These are phyloP conservation scores for Amanita fuliginea DNA, from an alignment of 768 basidiomycete species.

Conservation along the genomic window DNA sequence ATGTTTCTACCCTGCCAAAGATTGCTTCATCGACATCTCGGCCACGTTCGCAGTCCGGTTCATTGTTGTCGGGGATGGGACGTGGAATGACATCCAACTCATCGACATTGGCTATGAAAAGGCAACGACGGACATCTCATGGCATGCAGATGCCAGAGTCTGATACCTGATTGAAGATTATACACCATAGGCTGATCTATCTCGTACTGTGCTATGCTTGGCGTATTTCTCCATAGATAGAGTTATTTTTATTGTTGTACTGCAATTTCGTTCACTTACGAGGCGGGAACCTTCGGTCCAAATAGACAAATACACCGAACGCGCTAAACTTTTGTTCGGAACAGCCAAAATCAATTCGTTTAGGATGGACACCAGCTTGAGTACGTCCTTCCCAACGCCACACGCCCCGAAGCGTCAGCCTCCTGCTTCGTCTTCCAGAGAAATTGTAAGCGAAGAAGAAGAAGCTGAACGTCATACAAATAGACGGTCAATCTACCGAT, in stretches of 20 bases:
- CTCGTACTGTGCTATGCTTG: neutral
- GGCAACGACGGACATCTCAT: conserved; percentile 71
- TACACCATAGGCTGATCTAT: neutral
- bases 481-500: conserved; percentile 78
- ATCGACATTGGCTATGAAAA: conserved; percentile 41
- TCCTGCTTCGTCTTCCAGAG: conserved; percentile 44
- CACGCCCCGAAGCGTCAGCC: conserved; percentile 23
- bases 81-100: conserved; percentile 24
- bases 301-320: conserved; percentile 29
- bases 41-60: conserved; percentile 63
- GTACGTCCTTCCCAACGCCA: conserved; percentile 28
- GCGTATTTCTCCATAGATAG: conserved; percentile 2
- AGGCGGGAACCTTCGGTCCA: conserved; percentile 31
- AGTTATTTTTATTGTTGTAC: conserved; percentile 7
- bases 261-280: neutral
- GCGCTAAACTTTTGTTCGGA: conserved; percentile 64
- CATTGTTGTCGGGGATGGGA: conserved; percentile 35
- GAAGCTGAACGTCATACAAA: conserved; percentile 64
- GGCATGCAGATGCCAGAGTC: conserved; percentile 33
- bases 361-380: conserved; percentile 39
- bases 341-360: conserved; percentile 59
- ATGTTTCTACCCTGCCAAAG: conserved; percentile 52
- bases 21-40: conserved; percentile 64
- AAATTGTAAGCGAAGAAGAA: conserved; percentile 54
- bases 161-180: conserved; percentile 15